Percentiles rank a stretch among this genome's conserved stretches.
phyloP scores from a whole-genome alignment of 768 basidiomycete genomes.

The Trametes gibbosa region DNA sequence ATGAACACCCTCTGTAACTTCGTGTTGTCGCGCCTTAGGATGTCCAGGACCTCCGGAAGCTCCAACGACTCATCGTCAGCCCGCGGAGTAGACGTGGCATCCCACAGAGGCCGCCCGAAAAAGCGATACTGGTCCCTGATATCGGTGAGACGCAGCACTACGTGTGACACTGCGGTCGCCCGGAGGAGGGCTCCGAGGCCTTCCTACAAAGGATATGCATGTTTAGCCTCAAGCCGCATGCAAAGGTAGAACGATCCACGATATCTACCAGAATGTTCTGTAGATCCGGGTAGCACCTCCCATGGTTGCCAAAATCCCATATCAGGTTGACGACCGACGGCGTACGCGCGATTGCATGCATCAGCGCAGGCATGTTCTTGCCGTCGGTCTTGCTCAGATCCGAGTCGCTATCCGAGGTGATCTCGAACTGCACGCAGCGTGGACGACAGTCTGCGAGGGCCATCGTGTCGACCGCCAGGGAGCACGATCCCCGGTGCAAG shows the following conservation, averaged over 20 bases:
- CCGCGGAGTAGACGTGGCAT: no score
- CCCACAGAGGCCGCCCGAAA: neutral
- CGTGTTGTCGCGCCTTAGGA: neutral
- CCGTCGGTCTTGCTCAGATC: no score
- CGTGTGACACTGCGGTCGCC: neutral
- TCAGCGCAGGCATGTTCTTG: neutral
- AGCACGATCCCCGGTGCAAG: neutral
- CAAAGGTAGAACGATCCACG: neutral
- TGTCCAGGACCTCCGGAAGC: no score
- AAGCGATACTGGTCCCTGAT: neutral
- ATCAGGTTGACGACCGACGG: neutral
- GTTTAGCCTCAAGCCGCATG: no score
- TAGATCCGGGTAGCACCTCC: neutral
- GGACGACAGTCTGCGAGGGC: neutral
- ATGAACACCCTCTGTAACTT: neutral
- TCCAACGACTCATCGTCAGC: no score
- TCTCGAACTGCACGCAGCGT: neutral
- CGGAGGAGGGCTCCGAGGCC: neutral
- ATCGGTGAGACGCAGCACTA: neutral
- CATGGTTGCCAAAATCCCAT: neutral
- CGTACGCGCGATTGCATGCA: neutral
- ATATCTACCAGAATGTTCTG: neutral
- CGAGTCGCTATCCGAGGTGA: no score
- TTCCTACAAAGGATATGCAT: neutral
- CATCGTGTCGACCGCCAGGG: no score